These are phyloP conservation scores for Serendipita sp. DNA, from an alignment of 768 basidiomycete species.

Conservation along the genomic window DNA sequence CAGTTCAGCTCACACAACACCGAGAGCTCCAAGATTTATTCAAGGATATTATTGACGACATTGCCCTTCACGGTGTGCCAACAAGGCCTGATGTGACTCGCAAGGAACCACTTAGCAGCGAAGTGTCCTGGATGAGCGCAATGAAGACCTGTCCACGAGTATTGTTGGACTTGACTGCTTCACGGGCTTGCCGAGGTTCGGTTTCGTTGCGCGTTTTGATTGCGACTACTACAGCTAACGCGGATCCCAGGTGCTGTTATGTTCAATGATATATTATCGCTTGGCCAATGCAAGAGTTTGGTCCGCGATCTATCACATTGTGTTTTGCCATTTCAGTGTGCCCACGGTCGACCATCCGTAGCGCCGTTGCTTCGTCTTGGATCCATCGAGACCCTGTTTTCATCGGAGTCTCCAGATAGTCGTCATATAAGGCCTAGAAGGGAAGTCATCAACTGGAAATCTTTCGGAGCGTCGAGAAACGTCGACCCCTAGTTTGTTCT, in stretches of 20 bases:
- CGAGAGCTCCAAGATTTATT: constrained; percentile 62
- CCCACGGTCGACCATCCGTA: constrained; percentile 47
- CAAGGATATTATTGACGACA: constrained; percentile 49
- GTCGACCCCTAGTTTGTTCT: background rate
- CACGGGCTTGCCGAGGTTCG: constrained; percentile 87
- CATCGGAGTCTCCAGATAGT: background rate
- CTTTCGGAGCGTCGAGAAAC: background rate
- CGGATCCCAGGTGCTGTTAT: constrained; percentile 68
- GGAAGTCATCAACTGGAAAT: background rate
- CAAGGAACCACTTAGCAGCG: background rate
- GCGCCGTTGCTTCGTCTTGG: background rate
- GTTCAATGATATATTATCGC: constrained; percentile 73
- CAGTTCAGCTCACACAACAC: constrained; percentile 39
- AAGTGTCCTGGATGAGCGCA: constrained; percentile 42
- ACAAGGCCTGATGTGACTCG: background rate
- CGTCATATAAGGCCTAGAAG: background rate
- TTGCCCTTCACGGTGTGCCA: constrained; percentile 31
- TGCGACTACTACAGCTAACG: background rate
- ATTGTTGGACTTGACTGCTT: constrained; percentile 74
- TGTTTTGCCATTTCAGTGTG: constrained; percentile 84
- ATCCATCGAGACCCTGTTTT: too few species aligned
- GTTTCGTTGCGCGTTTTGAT: constrained; percentile 9
- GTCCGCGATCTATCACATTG: constrained; percentile 53
- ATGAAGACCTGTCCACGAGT: constrained; percentile 70
- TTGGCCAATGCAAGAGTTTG: constrained; percentile 52